Percentiles rank a stretch among this genome's conserved stretches.
phyloP scores from a whole-genome alignment of 139 green algal species.

The Chloropicon primus region DNA sequence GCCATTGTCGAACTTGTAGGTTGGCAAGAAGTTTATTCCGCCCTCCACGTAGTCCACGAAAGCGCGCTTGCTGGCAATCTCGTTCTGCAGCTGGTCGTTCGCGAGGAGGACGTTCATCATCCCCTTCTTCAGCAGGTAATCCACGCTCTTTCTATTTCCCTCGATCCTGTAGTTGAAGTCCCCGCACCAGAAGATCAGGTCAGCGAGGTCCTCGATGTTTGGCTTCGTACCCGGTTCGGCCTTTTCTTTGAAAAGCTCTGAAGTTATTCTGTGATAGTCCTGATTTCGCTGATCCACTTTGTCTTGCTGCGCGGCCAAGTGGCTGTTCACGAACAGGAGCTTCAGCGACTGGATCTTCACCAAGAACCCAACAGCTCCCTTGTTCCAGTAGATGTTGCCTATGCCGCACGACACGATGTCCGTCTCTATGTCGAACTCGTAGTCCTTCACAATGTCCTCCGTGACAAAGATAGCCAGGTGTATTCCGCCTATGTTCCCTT shows the following conservation, averaged over 20 bases:
- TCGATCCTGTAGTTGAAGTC: constrained; percentile 22
- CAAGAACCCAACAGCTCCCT: constrained; percentile 11
- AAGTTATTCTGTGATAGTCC: not conserved
- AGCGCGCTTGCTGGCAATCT: not conserved
- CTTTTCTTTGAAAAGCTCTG: not conserved
- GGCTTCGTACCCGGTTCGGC: not conserved
- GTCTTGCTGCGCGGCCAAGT: constrained; percentile 12
- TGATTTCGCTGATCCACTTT: not conserved
- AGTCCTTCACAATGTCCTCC: not conserved
- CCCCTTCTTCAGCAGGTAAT: not conserved
- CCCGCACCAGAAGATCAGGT: constrained; percentile 11
- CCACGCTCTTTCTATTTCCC: constrained; percentile 10
- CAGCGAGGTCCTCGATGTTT: not conserved
- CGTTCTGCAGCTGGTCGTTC: constrained; percentile 19
- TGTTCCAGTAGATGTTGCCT: constrained; percentile 12
- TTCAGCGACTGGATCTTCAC: not conserved
- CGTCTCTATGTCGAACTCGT: not conserved
- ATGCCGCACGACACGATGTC: constrained; percentile 2
- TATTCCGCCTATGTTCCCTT: not conserved
- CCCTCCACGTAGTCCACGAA: constrained; percentile 1
- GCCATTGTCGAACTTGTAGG: not conserved
- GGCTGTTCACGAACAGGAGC: constrained; percentile 16
- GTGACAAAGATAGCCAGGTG: not conserved
- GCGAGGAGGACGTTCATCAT: constrained; percentile 11
- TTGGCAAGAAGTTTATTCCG: not conserved